Base-by-base conservation (phyloP, 805 yeast species). In the Metschnikowia bowlesiae region DNA sequence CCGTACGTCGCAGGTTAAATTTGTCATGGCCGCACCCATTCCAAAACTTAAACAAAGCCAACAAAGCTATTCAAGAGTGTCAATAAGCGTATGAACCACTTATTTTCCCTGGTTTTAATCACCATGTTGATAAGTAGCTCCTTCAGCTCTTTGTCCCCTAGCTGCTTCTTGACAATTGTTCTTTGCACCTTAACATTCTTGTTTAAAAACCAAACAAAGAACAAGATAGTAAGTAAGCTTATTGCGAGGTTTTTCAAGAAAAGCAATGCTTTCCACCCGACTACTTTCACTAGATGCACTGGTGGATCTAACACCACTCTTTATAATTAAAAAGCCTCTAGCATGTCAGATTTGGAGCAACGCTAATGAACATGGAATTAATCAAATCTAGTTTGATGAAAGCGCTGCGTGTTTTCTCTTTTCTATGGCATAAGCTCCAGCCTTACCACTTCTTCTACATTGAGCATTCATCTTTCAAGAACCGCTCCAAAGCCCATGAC, bases 41-140 rank as follows among this genome's bases (percentile, higher is more conserved):
- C 11, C 31, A 40, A n/a, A 28, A 31, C 31, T 33, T n/a, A 57
- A 29, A 71, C 75, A 61, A 73, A 72, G 6, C 77, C 76, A 10
- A 73, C 74, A 60, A 71, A 69, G 41, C 71, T 65, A 58, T 73
- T 73, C 35, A 73, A 52, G 43, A 73, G 52, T 13, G 51, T 56
- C 37, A 72, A 64, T 54, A 73, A 55, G 46, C 76, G 63, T 31
- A 73, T 63, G 44, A 73, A 72, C 78, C 77, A 73, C 56, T 69
- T 73, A 55, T 73, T 71, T 52, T 72, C 74, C 50, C 68, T 66
- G 13, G 75, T 68, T 53, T 70, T 71, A 49, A 73, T 61, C 28
- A 71, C 62, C 76, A 73, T 71, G 54, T 71, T 72, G 49, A 73
- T 69, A 22, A 73, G 63, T 53, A 73, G 67, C 57, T 73, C 77